phyloP scores from a whole-genome alignment of 2,329 filamentous ascomycete species.

The Fusarium cyanostomum region DNA sequence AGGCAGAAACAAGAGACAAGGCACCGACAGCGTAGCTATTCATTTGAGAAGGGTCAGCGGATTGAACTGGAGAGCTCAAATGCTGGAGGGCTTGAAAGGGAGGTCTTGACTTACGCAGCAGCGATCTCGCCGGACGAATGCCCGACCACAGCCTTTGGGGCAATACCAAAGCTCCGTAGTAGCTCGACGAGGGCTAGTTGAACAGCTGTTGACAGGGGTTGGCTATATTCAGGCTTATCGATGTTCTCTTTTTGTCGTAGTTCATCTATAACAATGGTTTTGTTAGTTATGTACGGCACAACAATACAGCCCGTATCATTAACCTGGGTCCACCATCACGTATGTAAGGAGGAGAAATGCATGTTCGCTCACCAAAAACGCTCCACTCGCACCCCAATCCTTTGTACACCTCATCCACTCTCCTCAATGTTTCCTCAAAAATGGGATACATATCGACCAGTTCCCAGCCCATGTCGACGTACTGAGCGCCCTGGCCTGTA shows the following conservation, averaged over 20 bases:
- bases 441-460: constrained; percentile 20
- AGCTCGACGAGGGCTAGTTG: constrained; percentile 58
- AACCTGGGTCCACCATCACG: too few species aligned
- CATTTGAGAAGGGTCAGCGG: background rate
- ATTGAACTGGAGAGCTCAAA: constrained; percentile 31
- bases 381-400: background rate
- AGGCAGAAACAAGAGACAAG: constrained; percentile 30
- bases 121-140: constrained; percentile 59
- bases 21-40: background rate
- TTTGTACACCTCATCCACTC: background rate
- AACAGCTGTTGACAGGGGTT: constrained; percentile 54
- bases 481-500: constrained; percentile 50
- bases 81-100: background rate
- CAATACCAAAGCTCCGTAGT: constrained; percentile 51
- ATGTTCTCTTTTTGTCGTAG: constrained; percentile 26
- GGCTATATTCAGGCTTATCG: constrained; percentile 51
- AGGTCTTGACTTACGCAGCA: constrained; percentile 52
- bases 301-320: rapidly evolving
- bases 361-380: background rate
- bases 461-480: constrained; percentile 44
- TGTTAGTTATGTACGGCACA: background rate
- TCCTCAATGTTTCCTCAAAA: constrained; percentile 14
- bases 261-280: background rate
- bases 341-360: too few species aligned
- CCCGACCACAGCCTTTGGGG: constrained; percentile 50